Conservation (phyloP, 768 basidiomycete species). For the Austroboletus festivus region DNA sequence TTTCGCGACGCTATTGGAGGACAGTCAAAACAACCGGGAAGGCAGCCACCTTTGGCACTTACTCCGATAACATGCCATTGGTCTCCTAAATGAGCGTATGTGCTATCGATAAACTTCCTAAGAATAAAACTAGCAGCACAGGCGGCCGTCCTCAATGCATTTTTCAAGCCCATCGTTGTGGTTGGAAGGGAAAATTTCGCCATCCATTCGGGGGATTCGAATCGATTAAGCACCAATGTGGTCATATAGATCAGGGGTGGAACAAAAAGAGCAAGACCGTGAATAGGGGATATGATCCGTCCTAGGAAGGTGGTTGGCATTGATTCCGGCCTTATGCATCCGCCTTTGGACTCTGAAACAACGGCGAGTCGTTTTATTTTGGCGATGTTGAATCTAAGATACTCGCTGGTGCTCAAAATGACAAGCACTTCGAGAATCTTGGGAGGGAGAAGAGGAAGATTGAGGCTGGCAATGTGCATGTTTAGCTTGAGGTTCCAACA, state of each 20-base stretch:
- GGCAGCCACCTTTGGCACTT: background rate
- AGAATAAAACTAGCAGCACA: slow-evolving; percentile 18
- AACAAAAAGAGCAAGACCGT: slow-evolving; percentile 13
- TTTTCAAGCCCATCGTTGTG: slow-evolving; percentile 8
- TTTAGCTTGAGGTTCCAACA: background rate
- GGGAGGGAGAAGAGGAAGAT: background rate
- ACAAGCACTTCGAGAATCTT: slow-evolving; percentile 16
- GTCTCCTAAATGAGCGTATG: slow-evolving; percentile 17
- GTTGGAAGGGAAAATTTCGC: slow-evolving; percentile 14
- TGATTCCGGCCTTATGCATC: slow-evolving; percentile 16
- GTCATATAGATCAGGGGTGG: slow-evolving; percentile 25
- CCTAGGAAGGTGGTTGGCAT: slow-evolving; percentile 15
- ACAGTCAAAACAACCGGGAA: background rate
- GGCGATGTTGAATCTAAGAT: background rate
- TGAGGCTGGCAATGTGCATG: slow-evolving; percentile 20
- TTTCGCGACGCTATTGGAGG: slow-evolving; percentile 25
- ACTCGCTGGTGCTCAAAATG: slow-evolving; percentile 11
- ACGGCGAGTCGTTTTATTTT: background rate
- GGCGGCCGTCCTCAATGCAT: slow-evolving; percentile 13
- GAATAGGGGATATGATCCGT: slow-evolving; percentile 26
- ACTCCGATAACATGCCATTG: slow-evolving; percentile 31
- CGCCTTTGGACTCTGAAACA: slow-evolving; percentile 10
- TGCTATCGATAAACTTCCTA: background rate
- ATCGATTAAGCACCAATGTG: slow-evolving; percentile 20
- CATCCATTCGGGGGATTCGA: slow-evolving; percentile 33